These are phyloP conservation scores for Neostapfia colusana DNA, from an alignment of 176 grass and related monocot genomes.

Conservation along the genomic window DNA sequence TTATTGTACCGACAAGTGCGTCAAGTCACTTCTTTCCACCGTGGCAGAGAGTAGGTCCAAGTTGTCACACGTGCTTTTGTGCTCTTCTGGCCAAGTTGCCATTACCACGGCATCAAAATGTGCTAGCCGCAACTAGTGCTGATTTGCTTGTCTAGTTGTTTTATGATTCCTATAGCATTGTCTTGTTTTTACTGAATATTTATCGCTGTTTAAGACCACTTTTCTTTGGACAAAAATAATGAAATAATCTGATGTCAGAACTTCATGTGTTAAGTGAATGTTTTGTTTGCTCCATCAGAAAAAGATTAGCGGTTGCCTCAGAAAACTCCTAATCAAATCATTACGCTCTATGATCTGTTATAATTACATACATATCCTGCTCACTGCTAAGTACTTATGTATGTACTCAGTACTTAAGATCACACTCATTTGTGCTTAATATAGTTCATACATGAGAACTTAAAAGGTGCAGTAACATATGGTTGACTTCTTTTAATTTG, in stretches of 20 bases:
- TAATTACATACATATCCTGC: too few species aligned
- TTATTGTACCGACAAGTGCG: slow-evolving; percentile 29
- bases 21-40: slow-evolving; percentile 36
- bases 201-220: background rate
- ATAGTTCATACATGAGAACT: background rate
- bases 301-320: background rate
- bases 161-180: background rate
- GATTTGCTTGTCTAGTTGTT: background rate
- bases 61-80: slow-evolving; percentile 42
- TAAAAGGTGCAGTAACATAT: background rate
- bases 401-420: too few species aligned
- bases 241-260: background rate
- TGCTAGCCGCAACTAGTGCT: background rate
- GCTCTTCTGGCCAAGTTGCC: slow-evolving; percentile 13
- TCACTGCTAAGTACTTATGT: too few species aligned
- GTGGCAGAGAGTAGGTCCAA: slow-evolving; percentile 23
- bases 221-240: background rate
- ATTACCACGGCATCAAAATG: background rate
- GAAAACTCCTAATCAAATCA: background rate
- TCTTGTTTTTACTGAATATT: background rate
- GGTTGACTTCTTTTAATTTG: background rate
- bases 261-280: background rate
- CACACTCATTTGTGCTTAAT: background rate
- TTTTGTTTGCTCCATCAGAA: background rate
- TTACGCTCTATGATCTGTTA: background rate